Evolutionary conservation across 225 moss, liverwort and hornwort species (phyloP), one percentile per base, ranked within the genome.

Genomic region (Takakia lepidozioides): DNA sequence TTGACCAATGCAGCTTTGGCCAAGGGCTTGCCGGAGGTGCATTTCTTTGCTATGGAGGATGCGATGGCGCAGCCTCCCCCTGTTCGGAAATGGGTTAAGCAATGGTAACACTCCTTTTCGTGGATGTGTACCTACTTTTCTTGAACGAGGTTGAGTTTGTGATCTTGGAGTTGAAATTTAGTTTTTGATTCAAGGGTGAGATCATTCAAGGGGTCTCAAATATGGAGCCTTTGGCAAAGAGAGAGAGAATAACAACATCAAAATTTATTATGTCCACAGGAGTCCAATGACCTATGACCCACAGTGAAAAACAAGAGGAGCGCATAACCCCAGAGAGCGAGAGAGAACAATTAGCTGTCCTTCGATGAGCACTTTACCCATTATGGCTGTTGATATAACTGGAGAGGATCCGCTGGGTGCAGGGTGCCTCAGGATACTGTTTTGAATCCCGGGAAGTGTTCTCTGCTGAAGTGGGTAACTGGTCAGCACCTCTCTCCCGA

Each of bases 401-500:
- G n/a, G n/a, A n/a, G n/a, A n/a, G n/a, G n/a, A n/a, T n/a, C n/a
- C n/a, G 55, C 47, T 46, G 52, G 53, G 41, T 49, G 47, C 83
- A 98, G 95, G 95, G 67, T 81, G 38, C 62, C 80, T 20, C 95
- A 90, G 59, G 95, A 98, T 22, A 98, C 90, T 8, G 60, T 81
- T 20, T 62, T 87, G 71, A 86, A 80, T 62, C 49, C 74, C 1
- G 87, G 90, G 44, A 90, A 69, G 64, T 67, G 82, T 65, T 59
- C 42, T 53, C 34, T 85, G 43, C 38, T 80, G 56, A 98, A 83
- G 55, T 98, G 95, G 95, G 78, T 85, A 49, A 81, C 87, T 27
- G 95, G 95, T 90, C 7, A 60, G 79, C 61, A 24, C 20, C 43
- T 34, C 24, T 8, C 19, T 61, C 19, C 25, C n/a, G n/a, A 27